Evolutionary conservation across 1,139 yeast genomes (phyloP).

Genomic region (Nadsonia starkeyi-henricii): DNA sequence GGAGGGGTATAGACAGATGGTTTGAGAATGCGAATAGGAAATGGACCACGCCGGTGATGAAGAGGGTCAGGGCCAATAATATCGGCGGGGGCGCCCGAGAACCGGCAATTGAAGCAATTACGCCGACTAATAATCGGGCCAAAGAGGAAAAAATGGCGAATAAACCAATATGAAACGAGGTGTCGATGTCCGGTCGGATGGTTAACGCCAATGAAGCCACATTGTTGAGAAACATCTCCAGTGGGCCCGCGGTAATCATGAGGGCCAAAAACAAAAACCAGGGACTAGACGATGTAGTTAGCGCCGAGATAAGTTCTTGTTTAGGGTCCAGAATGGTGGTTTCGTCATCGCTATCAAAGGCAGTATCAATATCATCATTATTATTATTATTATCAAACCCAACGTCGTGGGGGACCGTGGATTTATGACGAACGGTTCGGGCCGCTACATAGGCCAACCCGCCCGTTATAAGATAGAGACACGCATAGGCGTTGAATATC

Average conservation of each 20-base stretch:
- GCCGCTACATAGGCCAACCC: conserved; percentile 17
- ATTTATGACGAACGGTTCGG: no score
- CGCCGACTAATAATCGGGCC: conserved; percentile 55
- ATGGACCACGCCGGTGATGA: conserved; percentile 16
- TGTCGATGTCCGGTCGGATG: conserved; percentile 22
- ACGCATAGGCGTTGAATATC: conserved; percentile 46
- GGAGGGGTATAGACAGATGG: no score
- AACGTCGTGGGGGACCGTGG: no score
- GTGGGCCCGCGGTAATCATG: conserved; percentile 64
- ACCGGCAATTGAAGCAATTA: conserved; percentile 41
- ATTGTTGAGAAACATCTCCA: conserved; percentile 78
- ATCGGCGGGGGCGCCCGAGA: conserved; percentile 19
- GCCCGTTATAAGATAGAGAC: conserved; percentile 24
- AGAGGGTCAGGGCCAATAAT: conserved; percentile 15
- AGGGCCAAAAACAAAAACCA: conserved; percentile 52
- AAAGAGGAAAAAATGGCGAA: conserved; percentile 46
- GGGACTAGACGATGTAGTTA: conserved; percentile 37
- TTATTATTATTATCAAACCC: conserved; percentile 7
- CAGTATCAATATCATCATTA: conserved; percentile 14
- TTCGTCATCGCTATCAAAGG: no score
- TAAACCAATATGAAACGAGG: conserved; percentile 37
- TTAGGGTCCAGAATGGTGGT: no score
- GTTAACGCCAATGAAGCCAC: conserved; percentile 45
- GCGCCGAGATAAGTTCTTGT: conserved; percentile 35
- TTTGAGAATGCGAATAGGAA: conserved; percentile 21